Evolutionary conservation across 805 yeast genomes (phyloP).

Genomic region (Ogataea zsoltii): DNA sequence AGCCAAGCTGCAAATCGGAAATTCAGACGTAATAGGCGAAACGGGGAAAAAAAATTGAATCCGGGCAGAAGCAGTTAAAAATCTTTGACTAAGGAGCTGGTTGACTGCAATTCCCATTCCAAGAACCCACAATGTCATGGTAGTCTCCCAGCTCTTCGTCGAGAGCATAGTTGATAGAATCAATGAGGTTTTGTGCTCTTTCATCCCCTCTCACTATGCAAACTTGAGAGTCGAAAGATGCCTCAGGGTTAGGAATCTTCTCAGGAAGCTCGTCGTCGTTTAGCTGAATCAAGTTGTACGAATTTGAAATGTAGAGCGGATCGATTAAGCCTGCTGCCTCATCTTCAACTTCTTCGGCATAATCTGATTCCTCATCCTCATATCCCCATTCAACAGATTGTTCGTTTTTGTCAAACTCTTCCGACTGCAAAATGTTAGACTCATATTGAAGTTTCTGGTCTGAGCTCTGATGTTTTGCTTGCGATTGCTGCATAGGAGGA

Average conservation of each 20-base stretch:
- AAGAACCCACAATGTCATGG: slow-evolving; percentile 14
- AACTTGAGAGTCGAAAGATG: slow-evolving; percentile 23
- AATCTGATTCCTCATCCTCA: slow-evolving; percentile 21
- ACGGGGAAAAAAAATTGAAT: not conserved
- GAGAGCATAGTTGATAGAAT: slow-evolving; percentile 19
- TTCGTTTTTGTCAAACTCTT: slow-evolving; percentile 3
- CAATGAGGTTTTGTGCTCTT: slow-evolving; percentile 11
- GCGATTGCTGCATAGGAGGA: slow-evolving; percentile 2
- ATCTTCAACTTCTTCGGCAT: slow-evolving; percentile 20
- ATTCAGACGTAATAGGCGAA: not conserved
- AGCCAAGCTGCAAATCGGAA: slow-evolving; percentile 8
- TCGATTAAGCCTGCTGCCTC: slow-evolving; percentile 15
- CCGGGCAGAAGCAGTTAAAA: not conserved
- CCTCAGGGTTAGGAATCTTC: slow-evolving; percentile 14
- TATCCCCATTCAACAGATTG: slow-evolving; percentile 14
- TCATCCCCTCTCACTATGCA: slow-evolving; percentile 24
- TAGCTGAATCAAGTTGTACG: slow-evolving; percentile 19
- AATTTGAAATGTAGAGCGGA: slow-evolving; percentile 17
- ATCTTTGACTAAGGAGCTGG: slow-evolving; percentile 1
- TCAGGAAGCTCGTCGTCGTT: slow-evolving; percentile 14
- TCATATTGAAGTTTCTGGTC: not conserved
- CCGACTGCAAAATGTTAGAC: not conserved
- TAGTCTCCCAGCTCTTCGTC: slow-evolving; percentile 23
- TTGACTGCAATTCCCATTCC: slow-evolving; percentile 14
- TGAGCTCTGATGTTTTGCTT: not conserved